Percentiles rank a stretch among this genome's conserved stretches.
Evolutionary conservation across 345 rosid genomes (phyloP).

Genomic region (Combretum micranthum): DNA sequence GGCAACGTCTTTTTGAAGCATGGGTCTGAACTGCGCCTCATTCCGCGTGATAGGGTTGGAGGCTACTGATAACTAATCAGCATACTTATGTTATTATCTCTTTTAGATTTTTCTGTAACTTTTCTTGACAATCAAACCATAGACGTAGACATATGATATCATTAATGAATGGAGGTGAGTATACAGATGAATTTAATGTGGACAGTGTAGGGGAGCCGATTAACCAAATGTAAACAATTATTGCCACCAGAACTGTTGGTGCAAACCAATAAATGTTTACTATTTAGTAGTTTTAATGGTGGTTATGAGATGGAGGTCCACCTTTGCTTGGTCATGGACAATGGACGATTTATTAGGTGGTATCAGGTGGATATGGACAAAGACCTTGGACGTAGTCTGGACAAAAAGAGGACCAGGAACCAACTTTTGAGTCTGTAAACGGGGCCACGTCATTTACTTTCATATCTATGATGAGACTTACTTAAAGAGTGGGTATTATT

Average conservation of each 20-base stretch:
- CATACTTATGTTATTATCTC: neutral
- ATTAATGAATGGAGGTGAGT: too few species aligned
- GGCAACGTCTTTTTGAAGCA: conserved; percentile 97
- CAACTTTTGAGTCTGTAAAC: neutral
- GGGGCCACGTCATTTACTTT: conserved; percentile 3
- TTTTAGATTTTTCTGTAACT: too few species aligned
- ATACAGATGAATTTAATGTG: neutral
- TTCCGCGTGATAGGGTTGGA: conserved; percentile 97
- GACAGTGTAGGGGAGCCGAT: neutral
- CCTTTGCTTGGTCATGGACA: neutral
- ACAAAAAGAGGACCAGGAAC: neutral
- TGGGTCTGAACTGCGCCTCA: conserved; percentile 89
- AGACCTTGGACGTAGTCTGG: too few species aligned
- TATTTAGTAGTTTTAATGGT: conserved; percentile 2
- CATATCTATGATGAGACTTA: neutral
- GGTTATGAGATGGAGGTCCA: conserved; percentile 6
- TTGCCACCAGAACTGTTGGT: neutral
- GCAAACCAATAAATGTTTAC: neutral
- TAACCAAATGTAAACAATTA: too few species aligned
- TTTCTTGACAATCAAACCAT: too few species aligned
- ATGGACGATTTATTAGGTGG: too few species aligned
- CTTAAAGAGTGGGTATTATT: too few species aligned
- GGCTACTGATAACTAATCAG: conserved; percentile 11
- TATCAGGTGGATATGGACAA: too few species aligned
- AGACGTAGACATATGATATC: too few species aligned